Base-by-base conservation (phyloP, 345 rosid species). In the Reutealis trisperma region DNA sequence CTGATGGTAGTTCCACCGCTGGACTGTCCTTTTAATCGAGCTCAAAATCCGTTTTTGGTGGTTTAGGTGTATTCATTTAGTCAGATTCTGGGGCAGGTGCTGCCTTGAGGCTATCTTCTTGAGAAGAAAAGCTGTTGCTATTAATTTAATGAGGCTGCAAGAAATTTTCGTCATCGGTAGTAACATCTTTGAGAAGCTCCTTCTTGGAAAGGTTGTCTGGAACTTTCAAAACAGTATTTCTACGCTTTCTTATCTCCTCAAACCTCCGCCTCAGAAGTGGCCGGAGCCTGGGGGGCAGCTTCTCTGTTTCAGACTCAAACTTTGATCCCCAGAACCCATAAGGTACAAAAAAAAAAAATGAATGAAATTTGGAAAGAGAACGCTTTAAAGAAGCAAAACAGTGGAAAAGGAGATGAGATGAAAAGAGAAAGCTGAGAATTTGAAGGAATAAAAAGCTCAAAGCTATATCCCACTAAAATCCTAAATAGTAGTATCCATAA, bases 241-340 rank as follows among this genome's bases (percentile, higher is more conserved):
- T 55, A 14, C 32, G 67, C 15, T 72, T 42, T 51, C 32, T 80
- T 1, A 80, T 65, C 62, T 80, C 83, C 60, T 76, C 76, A 6
- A 73, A 37, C 44, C 76, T 70, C 44, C 67, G 74, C 5, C 49
- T 67, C 30, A 83, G 72, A 42, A 75, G 63, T 0, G 86, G 86
- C 24, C 72, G 25, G 10, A 83, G 44, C 42, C n/a, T 80, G 14
- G 75, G n/a, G 58, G 71, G 71, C 7, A 71, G 9, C 9, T 12
- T 8, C 18, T 64, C 79, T 19, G 63, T 41, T 51, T 61, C 27
- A 11, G 71, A 9, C 3, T 75, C 82, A 57, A 25, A 45, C 58
- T 41, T 80, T 34, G 86, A 83, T 61, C 45, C 72, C 79, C 79
- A 44, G 79, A 80, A 27, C 84, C 86, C 86, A 83, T 83, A 14